Conservation (phyloP, 1,284 basidiomycete genomes). For the Cryptococcus sp. region DNA sequence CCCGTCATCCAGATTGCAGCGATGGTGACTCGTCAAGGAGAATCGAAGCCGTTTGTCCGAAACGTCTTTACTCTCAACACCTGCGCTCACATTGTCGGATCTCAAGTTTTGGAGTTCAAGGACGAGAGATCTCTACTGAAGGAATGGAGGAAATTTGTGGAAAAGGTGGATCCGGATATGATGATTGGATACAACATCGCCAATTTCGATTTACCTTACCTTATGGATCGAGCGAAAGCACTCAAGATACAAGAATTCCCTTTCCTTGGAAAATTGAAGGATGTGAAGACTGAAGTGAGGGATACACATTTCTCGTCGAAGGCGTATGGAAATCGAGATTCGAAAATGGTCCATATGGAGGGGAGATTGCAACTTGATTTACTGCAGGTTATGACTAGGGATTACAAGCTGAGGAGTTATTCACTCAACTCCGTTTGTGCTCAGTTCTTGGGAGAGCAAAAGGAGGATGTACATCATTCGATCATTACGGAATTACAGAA, state of each 20-base stretch:
- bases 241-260: constrained; percentile 69
- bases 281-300: constrained; percentile 69
- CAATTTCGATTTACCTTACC: constrained; percentile 89
- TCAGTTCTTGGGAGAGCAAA: constrained; percentile 92
- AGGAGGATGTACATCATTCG: constrained; percentile 94
- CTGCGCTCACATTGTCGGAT: constrained; percentile 88
- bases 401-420: constrained; percentile 91
- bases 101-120: constrained; percentile 81
- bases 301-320: constrained; percentile 94
- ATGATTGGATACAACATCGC: constrained; percentile 91
- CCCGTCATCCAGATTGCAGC: constrained; percentile 96
- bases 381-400: constrained; percentile 92
- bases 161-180: constrained; percentile 83
- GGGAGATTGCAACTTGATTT: constrained; percentile 89
- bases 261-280: constrained; percentile 72
- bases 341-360: constrained; percentile 83
- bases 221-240: constrained; percentile 80
- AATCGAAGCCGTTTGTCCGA: constrained; percentile 82
- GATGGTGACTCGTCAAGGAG: constrained; percentile 94
- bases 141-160: constrained; percentile 78
- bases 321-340: constrained; percentile 90
- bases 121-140: constrained; percentile 69
- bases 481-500: constrained; percentile 96
- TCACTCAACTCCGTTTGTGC: constrained; percentile 94
- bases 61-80: constrained; percentile 94